Evolutionary conservation across 495 filamentous ascomycete species (phyloP), one percentile per base, ranked within the genome.

Genomic region (Oleoguttula mirabilis): DNA sequence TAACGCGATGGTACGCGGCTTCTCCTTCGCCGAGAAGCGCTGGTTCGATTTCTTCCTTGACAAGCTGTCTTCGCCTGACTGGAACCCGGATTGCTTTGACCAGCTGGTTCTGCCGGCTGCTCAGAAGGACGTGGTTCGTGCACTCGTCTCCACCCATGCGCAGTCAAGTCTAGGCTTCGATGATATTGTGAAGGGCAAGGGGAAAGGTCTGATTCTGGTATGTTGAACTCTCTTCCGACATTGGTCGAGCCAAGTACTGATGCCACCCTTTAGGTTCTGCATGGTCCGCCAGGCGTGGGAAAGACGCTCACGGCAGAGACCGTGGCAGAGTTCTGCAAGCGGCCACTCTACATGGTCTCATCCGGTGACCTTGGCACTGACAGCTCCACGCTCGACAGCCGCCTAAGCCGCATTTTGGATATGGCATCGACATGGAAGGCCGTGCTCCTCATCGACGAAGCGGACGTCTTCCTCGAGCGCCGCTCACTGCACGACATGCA

Each of bases 271-370:
- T n/a, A n/a, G n/a, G n/a, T n/a, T n/a, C n/a, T n/a, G n/a, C n/a
- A n/a, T n/a, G n/a, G n/a, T n/a, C 28, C 41, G 14, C 50, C 50
- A 21, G 50, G 50, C 3, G 39, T 47, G 5, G 51, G 51, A 17
- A 54, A 54, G 21, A 53, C 50, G 2, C 42, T 50, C 23, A 54
- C 50, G 10, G 50, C 46, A 5, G 50, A 54, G 27, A 45, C 39
- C 15, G 50, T 54, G 4, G 50, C 50, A 11, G 50, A 54, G 35
- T 50, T 37, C 31, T 42, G 31, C 27, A 23, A 54, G 21, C 46
- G 46, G 10, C 50, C 50, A 3, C 40, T 54, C 11, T 49, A 45
- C 33, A 37, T 36, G n/a, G 40, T 54, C 10, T 46, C 36, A n/a
- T 48, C 36, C 17, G 49, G 49, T 12, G 44, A 48, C 15, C 34